Conservation (phyloP, 768 basidiomycete genomes). For the Termitomyces sp. region DNA sequence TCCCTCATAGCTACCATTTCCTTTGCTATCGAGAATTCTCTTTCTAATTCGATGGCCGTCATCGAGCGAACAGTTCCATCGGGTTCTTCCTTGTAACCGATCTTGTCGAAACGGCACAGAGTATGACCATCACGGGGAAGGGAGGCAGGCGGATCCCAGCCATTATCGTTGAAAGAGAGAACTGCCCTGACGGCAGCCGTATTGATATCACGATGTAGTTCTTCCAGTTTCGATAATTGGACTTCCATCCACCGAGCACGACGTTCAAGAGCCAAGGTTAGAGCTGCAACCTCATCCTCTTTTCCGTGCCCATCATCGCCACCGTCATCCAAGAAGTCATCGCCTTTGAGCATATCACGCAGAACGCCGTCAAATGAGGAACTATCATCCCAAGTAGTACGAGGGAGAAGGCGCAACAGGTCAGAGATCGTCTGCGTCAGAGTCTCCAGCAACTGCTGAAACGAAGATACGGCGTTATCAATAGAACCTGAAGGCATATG, state of each 20-base stretch:
- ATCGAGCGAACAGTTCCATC: slow-evolving; percentile 44
- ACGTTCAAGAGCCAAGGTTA: slow-evolving; percentile 79
- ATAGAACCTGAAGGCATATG: slow-evolving; percentile 86
- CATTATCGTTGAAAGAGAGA: slow-evolving; percentile 77
- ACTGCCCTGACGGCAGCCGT: slow-evolving; percentile 81
- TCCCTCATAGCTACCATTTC: slow-evolving; percentile 70
- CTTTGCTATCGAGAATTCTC: slow-evolving; percentile 64
- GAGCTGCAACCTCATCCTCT: slow-evolving; percentile 81
- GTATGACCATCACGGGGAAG: slow-evolving; percentile 70
- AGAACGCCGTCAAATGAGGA: slow-evolving; percentile 85
- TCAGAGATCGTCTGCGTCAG: slow-evolving; percentile 89
- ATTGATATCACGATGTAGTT: slow-evolving; percentile 87
- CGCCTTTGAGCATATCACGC: slow-evolving; percentile 84
- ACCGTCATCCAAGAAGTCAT: slow-evolving; percentile 78
- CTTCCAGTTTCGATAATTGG: slow-evolving; percentile 83
- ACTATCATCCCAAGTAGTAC: slow-evolving; percentile 87
- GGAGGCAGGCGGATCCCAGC: slow-evolving; percentile 71
- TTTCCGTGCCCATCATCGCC: slow-evolving; percentile 59
- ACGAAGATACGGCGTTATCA: slow-evolving; percentile 85
- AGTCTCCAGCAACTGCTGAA: slow-evolving; percentile 85
- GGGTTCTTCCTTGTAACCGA: slow-evolving; percentile 48
- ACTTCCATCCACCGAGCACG: slow-evolving; percentile 95
- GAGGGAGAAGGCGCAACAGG: slow-evolving; percentile 75
- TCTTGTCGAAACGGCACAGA: slow-evolving; percentile 59
- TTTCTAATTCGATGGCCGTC: slow-evolving; percentile 70